Conservation (phyloP, 371 early-diverging fungal species). For the Apophysomyces sp. region DNA sequence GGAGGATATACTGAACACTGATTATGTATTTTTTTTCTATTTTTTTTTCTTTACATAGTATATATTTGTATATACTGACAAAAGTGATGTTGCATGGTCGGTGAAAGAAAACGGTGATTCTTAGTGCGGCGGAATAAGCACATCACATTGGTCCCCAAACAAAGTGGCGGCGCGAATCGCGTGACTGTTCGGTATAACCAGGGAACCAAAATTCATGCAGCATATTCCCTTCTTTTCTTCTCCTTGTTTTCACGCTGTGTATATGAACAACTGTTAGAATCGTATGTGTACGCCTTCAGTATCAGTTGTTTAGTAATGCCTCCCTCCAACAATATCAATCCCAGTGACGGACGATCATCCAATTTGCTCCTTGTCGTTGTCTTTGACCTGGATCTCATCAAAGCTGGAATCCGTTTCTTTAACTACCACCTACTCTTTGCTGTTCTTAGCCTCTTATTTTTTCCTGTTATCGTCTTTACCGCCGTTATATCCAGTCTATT, state of each 20-base stretch:
- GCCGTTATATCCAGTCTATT: slow-evolving; percentile 10
- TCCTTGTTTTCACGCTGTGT: background rate
- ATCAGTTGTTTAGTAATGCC: background rate
- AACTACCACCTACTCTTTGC: slow-evolving; percentile 7
- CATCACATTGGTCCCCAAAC: no score
- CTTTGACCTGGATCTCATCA: slow-evolving; percentile 1
- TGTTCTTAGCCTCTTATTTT: slow-evolving; percentile 10
- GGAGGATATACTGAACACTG: no score
- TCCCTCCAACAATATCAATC: slow-evolving; percentile 4
- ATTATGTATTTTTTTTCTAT: no score
- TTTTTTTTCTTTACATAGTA: no score
- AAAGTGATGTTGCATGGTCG: no score
- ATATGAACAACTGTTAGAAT: background rate
- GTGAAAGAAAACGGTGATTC: no score
- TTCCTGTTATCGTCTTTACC: slow-evolving; percentile 14
- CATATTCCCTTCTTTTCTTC: background rate
- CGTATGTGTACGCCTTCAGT: background rate
- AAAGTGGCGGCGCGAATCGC: background rate
- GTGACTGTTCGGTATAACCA: background rate
- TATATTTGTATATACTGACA: no score
- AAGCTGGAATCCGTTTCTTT: background rate
- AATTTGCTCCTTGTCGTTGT: background rate
- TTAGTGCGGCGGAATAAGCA: no score
- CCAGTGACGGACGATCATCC: background rate
- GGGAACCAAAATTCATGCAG: background rate